Evolutionary conservation across 1,284 basidiomycete species (phyloP), one percentile per base, ranked within the genome.

Genomic region (Fistulina hepatica): DNA sequence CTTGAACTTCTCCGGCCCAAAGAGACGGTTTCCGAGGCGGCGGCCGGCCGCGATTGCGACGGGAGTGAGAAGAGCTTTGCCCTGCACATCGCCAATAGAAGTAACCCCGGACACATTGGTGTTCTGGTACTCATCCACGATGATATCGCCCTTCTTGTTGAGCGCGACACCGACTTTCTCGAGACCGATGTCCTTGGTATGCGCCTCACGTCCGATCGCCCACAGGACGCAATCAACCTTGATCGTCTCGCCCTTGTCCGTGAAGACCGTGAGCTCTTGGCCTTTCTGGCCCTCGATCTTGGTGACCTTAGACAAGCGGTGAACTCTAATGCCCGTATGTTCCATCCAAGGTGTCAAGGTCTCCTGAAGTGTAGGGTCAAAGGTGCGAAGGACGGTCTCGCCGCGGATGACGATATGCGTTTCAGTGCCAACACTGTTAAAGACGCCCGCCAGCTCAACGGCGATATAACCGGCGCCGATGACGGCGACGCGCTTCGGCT

Each of bases 391-490:
- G 33, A 97, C 88, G 39, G 76, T 81, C 39, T 97, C 88, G 43
- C 81, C 71, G 41, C 94, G 82, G 52, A 97, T 95, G 54, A 97
- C 58, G 45, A 97, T 62, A 56, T 97, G 91, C 15, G 92, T 94
- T 61, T 97, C 90, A 30, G 77, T 73, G 17, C 90, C 90, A 36
- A 92, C 73, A 5, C 83, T 71, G 59, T 93, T 77, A 60, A 95
- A 76, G 41, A 95, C 76, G 19, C 91, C 91, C 4, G 90, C 86
- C 32, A 93, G 75, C 58, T 98, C 94, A 47, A 97, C 88, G 16
- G 91, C 90, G 51, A 98, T 98, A 62, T 98, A 98, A 4, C 94
- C 94, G 13, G 94, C 94, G 35, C 94, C 94, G 26, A 97, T 81
- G 42, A 98, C 84, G 2, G 82, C 92, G 21, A 95, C 92, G 40